phyloP scores from a whole-genome alignment of 2,329 filamentous ascomycete genomes.

The Aspergillus aculeatinus region DNA sequence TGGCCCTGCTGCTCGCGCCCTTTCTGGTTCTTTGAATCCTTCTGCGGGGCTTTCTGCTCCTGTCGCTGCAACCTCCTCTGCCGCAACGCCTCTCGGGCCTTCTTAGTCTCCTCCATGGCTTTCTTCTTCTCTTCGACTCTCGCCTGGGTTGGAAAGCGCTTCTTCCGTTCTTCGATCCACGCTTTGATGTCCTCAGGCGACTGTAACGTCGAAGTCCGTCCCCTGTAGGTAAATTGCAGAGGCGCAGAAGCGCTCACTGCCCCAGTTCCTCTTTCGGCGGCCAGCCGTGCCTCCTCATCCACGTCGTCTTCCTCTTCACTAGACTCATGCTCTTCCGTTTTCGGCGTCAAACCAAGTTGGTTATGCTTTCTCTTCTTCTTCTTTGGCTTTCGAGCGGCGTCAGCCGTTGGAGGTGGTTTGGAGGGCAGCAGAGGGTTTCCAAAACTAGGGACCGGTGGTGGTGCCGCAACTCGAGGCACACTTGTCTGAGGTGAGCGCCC shows the following conservation, averaged over 20 bases:
- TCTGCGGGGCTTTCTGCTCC: constrained; percentile 31
- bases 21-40: constrained; percentile 31
- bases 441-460: constrained; percentile 48
- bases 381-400: constrained; percentile 36
- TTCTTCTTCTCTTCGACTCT: constrained; percentile 63
- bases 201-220: constrained; percentile 54
- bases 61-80: constrained; percentile 43
- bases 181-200: constrained; percentile 67
- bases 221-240: constrained; percentile 57
- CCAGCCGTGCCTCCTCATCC: constrained; percentile 47
- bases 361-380: constrained; percentile 48
- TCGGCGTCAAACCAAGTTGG: constrained; percentile 49
- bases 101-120: constrained; percentile 63
- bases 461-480: constrained; percentile 34
- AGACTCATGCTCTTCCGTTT: constrained; percentile 46
- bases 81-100: constrained; percentile 37
- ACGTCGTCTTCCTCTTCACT: constrained; percentile 48
- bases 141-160: constrained; percentile 75
- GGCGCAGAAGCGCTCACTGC: constrained; percentile 23
- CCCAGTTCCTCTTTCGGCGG: constrained; percentile 22
- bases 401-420: constrained; percentile 41
- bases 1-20: constrained; percentile 22
- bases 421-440: constrained; percentile 44
- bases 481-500: constrained; percentile 33
- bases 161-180: constrained; percentile 79